These are phyloP conservation scores for Polytrichum formosum DNA, from an alignment of 225 moss, liverwort and hornwort genomes.

Conservation along the genomic window DNA sequence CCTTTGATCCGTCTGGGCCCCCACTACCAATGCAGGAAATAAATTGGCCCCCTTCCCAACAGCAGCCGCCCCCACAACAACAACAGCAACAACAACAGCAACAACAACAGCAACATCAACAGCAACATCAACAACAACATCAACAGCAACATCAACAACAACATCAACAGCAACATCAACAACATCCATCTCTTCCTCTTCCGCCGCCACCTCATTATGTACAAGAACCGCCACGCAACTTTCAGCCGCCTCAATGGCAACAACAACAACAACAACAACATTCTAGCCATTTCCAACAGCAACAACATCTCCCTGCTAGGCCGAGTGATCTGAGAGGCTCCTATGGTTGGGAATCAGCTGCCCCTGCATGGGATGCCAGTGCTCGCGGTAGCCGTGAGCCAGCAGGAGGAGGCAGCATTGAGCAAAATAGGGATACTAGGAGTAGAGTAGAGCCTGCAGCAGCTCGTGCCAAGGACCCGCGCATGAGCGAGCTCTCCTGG, in stretches of 20 bases:
- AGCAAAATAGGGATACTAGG: constrained; percentile 34
- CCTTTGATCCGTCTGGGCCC: constrained; percentile 43
- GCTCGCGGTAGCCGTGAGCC: constrained; percentile 19
- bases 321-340: constrained; percentile 38
- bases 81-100: background rate
- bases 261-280: constrained; percentile 23
- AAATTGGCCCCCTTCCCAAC: constrained; percentile 40
- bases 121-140: constrained; percentile 12
- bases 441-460: constrained; percentile 22
- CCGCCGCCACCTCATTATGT: constrained; percentile 26
- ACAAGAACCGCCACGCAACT: constrained; percentile 40
- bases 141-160: background rate
- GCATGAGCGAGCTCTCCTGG: constrained; percentile 37
- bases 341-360: constrained; percentile 27
- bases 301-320: constrained; percentile 18
- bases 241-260: constrained; percentile 34
- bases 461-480: constrained; percentile 34
- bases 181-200: constrained; percentile 26
- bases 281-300: constrained; percentile 7
- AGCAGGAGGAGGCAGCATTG: constrained; percentile 8
- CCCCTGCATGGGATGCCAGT: constrained; percentile 29
- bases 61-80: background rate
- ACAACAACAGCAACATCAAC: no score
- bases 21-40: constrained; percentile 38
- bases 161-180: background rate